These are phyloP conservation scores for Penicillium cinerascens DNA, from an alignment of 495 filamentous ascomycete genomes.

Conservation along the genomic window DNA sequence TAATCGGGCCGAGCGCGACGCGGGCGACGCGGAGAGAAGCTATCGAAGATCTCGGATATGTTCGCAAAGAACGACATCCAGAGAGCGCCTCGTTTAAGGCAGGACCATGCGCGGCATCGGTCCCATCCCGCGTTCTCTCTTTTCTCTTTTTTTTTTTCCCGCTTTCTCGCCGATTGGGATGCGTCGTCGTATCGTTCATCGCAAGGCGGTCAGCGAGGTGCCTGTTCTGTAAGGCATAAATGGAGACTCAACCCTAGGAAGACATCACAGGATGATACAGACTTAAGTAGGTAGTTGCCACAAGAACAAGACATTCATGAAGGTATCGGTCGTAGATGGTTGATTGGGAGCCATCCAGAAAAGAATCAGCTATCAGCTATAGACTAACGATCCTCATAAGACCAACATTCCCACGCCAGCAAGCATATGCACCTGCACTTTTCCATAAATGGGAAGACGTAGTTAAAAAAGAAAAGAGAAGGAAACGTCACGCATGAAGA, in stretches of 20 bases:
- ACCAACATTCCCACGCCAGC: slow-evolving; percentile 9
- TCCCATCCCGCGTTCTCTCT: slow-evolving; percentile 11
- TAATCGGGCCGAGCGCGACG: slow-evolving; percentile 10
- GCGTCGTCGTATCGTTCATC: slow-evolving; percentile 20
- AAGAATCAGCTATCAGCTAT: neutral
- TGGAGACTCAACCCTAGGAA: neutral
- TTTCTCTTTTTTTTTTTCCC: slow-evolving; percentile 6
- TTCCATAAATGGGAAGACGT: slow-evolving; percentile 3
- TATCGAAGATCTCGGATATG: slow-evolving; percentile 12
- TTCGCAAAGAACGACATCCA: slow-evolving; percentile 22
- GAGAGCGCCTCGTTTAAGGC: slow-evolving; percentile 1
- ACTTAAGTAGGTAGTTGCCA: neutral
- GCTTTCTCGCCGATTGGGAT: neutral
- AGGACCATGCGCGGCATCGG: slow-evolving; percentile 11
- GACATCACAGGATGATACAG: neutral
- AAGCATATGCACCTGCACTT: slow-evolving; percentile 15
- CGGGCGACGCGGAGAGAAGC: slow-evolving; percentile 19
- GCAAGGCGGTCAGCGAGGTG: slow-evolving; percentile 28
- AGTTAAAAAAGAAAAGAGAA: slow-evolving; percentile 13
- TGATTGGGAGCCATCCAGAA: slow-evolving; percentile 13
- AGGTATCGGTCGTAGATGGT: neutral
- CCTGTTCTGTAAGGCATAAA: slow-evolving; percentile 7
- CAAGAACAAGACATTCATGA: neutral
- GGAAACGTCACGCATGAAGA: slow-evolving; percentile 24
- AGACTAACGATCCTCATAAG: slow-evolving; percentile 7